phyloP scores from a whole-genome alignment of 139 green algal species.

The Coelastrella sp. region DNA sequence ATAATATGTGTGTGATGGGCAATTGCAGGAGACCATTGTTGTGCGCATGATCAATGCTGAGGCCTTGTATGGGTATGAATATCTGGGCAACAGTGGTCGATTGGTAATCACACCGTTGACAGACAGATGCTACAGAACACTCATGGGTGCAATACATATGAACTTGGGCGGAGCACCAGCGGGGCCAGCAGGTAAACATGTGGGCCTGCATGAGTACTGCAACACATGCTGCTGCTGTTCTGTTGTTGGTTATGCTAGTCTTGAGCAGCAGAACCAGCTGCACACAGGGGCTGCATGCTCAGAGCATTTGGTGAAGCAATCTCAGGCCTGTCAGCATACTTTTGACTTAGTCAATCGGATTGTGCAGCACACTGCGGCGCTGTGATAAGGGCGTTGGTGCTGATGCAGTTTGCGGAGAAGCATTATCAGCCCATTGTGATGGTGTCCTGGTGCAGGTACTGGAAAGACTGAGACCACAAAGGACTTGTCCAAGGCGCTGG shows the following conservation, averaged over 20 bases:
- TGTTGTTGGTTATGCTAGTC: too few relatives aligned
- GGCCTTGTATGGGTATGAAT: conserved; percentile 87
- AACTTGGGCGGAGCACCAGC: conserved; percentile 83
- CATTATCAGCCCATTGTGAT: not conserved
- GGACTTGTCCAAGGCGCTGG: conserved; percentile 87
- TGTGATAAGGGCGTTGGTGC: not conserved
- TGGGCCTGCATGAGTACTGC: too few relatives aligned
- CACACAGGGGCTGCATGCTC: not conserved
- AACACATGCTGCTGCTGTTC: too few relatives aligned
- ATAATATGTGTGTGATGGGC: not conserved
- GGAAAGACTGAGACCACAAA: conserved; percentile 91
- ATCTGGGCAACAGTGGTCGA: conserved; percentile 79
- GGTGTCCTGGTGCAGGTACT: conserved; percentile 52
- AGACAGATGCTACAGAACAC: conserved; percentile 85
- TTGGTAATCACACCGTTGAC: conserved; percentile 86
- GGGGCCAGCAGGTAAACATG: conserved; percentile 49
- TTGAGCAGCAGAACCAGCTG: not conserved
- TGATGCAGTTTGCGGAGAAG: not conserved
- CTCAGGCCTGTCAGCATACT: not conserved
- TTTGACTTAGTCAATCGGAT: not conserved
- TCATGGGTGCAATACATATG: conserved; percentile 84
- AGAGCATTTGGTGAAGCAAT: not conserved
- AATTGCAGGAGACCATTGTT: conserved; percentile 72
- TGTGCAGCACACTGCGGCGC: not conserved
- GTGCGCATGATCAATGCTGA: conserved; percentile 81